phyloP scores from a whole-genome alignment of 345 rosid genomes.

The Gossypium longicalyx region DNA sequence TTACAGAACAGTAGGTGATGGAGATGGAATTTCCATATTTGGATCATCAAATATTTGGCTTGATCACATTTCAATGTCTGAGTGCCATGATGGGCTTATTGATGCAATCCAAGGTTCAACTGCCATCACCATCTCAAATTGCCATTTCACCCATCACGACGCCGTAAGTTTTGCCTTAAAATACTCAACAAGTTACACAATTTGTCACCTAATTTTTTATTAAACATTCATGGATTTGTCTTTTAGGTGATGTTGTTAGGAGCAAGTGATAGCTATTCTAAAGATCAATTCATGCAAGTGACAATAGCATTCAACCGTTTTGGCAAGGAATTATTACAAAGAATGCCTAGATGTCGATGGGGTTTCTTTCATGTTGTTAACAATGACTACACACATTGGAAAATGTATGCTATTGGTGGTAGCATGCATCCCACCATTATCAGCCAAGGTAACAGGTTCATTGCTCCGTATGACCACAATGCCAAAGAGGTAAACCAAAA shows the following conservation, averaged over 20 bases:
- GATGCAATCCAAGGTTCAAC: conserved; percentile 32
- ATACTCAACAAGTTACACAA: not conserved
- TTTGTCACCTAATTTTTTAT: not conserved
- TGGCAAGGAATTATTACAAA: conserved; percentile 17
- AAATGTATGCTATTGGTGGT: too few species aligned
- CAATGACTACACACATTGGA: too few species aligned
- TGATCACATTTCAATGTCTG: conserved; percentile 62
- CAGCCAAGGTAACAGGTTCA: too few species aligned
- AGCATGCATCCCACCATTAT: too few species aligned
- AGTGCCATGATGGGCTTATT: conserved; percentile 52
- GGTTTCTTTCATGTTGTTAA: conserved; percentile 80
- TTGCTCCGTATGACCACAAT: conserved; percentile 39
- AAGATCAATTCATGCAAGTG: conserved; percentile 52
- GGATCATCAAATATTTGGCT: conserved; percentile 50
- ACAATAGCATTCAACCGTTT: conserved; percentile 75
- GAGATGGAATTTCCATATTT: conserved; percentile 36
- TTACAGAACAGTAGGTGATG: conserved; percentile 42
- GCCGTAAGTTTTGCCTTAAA: conserved; percentile 29
- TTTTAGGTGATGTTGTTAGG: conserved; percentile 62
- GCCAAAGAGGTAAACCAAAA: not conserved
- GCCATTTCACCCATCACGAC: conserved; percentile 50
- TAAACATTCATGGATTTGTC: not conserved
- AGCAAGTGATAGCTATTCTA: conserved; percentile 37
- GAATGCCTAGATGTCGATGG: conserved; percentile 73
- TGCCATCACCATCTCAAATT: too few species aligned